Percentiles rank a stretch among this genome's conserved stretches.
phyloP scores from a whole-genome alignment of 1,284 basidiomycete genomes.

The Ganoderma leucocontextum region DNA sequence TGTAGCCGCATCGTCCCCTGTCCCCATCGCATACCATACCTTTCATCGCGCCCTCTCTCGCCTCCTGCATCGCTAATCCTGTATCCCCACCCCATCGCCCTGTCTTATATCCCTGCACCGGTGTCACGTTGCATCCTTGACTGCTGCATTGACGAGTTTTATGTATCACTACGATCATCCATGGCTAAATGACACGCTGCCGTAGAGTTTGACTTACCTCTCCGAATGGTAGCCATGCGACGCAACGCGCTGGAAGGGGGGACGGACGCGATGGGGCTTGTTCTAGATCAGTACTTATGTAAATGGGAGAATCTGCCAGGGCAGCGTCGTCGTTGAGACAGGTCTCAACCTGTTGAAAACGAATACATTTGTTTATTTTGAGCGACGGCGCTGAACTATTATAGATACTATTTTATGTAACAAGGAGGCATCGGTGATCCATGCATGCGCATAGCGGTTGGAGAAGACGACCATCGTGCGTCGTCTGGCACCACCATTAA shows the following conservation, averaged over 20 bases:
- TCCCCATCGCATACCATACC: conserved; percentile 7
- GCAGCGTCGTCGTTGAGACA: background rate
- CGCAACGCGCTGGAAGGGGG: background rate
- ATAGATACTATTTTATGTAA: background rate
- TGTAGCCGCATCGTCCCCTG: conserved; percentile 9
- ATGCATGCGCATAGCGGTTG: background rate
- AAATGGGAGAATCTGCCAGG: no score
- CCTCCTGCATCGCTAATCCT: conserved; percentile 7
- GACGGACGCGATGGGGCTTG: no score
- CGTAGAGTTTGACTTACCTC: background rate
- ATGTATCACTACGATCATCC: conserved; percentile 11
- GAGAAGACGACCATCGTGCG: background rate
- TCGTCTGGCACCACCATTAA: background rate
- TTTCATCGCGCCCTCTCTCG: background rate
- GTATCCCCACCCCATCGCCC: background rate
- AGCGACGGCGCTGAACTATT: background rate
- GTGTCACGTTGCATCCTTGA: background rate
- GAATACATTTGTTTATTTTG: background rate
- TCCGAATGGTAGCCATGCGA: background rate
- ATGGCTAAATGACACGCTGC: background rate
- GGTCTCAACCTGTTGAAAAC: background rate
- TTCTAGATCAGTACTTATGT: no score
- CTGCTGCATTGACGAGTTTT: conserved; percentile 6
- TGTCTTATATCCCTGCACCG: background rate
- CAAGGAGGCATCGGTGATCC: background rate